These are phyloP conservation scores for Ligustrum vulgare DNA, from an alignment of 257 asterid genomes.

Conservation along the genomic window DNA sequence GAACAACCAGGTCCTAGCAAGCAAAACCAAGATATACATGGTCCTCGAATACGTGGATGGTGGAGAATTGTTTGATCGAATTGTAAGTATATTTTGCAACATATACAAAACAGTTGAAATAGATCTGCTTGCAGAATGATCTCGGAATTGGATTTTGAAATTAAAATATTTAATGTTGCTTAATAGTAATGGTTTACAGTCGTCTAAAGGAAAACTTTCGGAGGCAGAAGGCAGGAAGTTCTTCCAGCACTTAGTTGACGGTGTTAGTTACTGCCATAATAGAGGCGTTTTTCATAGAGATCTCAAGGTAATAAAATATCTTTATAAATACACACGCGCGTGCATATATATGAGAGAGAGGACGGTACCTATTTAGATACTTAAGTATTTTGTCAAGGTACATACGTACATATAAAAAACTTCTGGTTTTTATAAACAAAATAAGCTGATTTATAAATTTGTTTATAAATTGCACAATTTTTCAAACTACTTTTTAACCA, in stretches of 20 bases:
- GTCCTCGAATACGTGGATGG: constrained; percentile 95
- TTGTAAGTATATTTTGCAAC: constrained; percentile 56
- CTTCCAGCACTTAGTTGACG: constrained; percentile 89
- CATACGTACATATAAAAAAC: constrained; percentile 15
- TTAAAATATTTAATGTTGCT: neutral
- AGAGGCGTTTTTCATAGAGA: constrained; percentile 95
- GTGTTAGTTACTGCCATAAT: constrained; percentile 85
- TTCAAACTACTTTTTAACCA: too few species aligned
- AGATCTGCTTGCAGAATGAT: neutral
- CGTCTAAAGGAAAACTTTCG: constrained; percentile 70
- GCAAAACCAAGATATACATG: constrained; percentile 93
- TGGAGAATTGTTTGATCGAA: constrained; percentile 90
- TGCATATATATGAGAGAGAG: neutral
- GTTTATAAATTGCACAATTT: too few species aligned
- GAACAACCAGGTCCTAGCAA: constrained; percentile 78
- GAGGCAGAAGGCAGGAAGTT: constrained; percentile 85
- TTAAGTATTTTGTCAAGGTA: neutral
- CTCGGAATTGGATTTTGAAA: neutral
- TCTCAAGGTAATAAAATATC: constrained; percentile 38
- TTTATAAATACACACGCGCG: neutral
- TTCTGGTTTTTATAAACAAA: too few species aligned
- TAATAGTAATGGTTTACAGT: constrained; percentile 38
- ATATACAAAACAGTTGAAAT: neutral
- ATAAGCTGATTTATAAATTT: too few species aligned
- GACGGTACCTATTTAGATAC: neutral